Base-by-base conservation (phyloP, 176 grass and related monocot genomes). In the Avena atlantica region DNA sequence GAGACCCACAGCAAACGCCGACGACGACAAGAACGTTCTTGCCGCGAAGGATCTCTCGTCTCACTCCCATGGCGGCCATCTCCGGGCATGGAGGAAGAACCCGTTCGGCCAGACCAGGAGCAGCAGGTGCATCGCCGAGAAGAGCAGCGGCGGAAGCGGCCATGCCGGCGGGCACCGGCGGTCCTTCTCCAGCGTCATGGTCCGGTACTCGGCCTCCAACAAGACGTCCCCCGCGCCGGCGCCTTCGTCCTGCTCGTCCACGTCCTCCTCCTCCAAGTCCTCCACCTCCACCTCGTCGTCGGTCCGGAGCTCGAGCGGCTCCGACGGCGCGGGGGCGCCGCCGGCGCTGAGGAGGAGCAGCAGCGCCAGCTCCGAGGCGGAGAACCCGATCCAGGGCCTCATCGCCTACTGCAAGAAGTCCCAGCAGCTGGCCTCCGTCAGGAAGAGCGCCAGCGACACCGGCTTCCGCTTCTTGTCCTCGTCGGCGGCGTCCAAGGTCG, bases 401-500 rank as follows among this genome's bases (percentile, higher is more conserved):
- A 98, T 98, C 50, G 91, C 93, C 25, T 92, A 96, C 81, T 98
- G 96, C 90, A 98, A 98, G 85, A 98, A 85, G 77, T 98, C 96
- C 1, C 96, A 98, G 81, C 91, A 95, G 64, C 76, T 90, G 61
- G 84, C 87, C 4, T 88, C 92, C 0, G 93, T 86, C 8, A 83
- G 94, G 79, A 98, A 94, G 90, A 98, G 96, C 78, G 88, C 86
- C 64, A 96, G 92, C 85, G 94, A 94, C 72, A 81, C 84, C 37
- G 90, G 96, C 3, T 85, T 92, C 70, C 40, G 91, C 21, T 91
- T 89, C 83, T 10, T 91, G 10, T 89, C 86, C 55, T 50, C 90
- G 64, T 40, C 90, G 7, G 71, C 91, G 31, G 90, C 88, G 25
- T 89, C 91, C 23, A 92, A 86, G 80, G 84, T 92, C 45, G 84